phyloP scores from a whole-genome alignment of 768 basidiomycete genomes.

The Trametes punicea region DNA sequence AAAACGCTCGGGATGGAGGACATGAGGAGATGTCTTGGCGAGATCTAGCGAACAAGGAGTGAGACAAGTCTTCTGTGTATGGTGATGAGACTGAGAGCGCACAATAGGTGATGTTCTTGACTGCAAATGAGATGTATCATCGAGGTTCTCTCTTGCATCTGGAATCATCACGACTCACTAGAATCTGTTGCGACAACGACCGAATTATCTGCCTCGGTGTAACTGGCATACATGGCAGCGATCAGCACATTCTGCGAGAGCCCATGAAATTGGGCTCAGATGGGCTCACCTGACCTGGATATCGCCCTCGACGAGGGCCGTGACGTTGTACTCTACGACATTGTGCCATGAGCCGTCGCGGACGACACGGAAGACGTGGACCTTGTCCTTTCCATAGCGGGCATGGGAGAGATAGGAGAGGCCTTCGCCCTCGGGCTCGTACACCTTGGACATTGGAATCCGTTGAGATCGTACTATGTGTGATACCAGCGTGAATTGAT shows the following conservation, averaged over 20 bases:
- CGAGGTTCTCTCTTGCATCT: too few relatives aligned
- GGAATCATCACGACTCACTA: constrained; percentile 44
- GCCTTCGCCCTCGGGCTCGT: constrained; percentile 12
- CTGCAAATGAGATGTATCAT: constrained; percentile 22
- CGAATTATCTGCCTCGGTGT: constrained; percentile 85
- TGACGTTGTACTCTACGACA: constrained; percentile 83
- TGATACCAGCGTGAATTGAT: too few relatives aligned
- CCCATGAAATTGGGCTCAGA: not conserved
- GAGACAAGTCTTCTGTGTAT: not conserved
- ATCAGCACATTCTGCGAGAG: not conserved
- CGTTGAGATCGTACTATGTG: too few relatives aligned
- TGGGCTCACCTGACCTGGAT: too few relatives aligned
- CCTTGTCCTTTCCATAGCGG: constrained; percentile 85
- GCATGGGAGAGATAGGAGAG: constrained; percentile 42
- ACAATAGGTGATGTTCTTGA: constrained; percentile 41
- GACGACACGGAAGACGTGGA: constrained; percentile 84
- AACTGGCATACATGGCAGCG: constrained; percentile 43
- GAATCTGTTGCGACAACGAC: constrained; percentile 91
- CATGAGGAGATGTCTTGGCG: constrained; percentile 86
- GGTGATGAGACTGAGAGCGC: not conserved
- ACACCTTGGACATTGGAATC: constrained; percentile 1
- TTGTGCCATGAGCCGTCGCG: constrained; percentile 64
- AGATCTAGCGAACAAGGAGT: constrained; percentile 47
- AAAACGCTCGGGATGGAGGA: constrained; percentile 81
- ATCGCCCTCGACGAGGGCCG: constrained; percentile 77